Conservation (phyloP, 345 rosid species). For the Angophora floribunda region DNA sequence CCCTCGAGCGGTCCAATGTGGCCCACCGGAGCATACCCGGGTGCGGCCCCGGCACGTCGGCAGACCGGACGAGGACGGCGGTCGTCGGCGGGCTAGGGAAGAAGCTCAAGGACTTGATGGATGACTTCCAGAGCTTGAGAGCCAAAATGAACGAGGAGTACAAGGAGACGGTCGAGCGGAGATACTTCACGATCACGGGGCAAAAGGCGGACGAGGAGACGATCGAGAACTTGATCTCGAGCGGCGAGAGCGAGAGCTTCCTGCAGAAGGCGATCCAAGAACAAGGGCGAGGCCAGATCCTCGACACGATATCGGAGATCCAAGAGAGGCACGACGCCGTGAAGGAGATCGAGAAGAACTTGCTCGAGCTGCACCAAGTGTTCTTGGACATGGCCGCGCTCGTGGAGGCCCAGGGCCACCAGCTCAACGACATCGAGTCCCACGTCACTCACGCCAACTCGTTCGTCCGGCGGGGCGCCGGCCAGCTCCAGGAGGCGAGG, state of each 20-base stretch:
- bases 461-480: constrained; percentile 59
- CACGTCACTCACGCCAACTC: constrained; percentile 74
- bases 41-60: constrained; percentile 68
- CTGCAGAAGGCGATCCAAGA: constrained; percentile 89
- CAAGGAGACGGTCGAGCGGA: constrained; percentile 70
- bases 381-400: constrained; percentile 84
- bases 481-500: constrained; percentile 57
- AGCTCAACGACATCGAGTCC: constrained; percentile 68
- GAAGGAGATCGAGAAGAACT: constrained; percentile 82
- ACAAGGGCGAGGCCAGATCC: constrained; percentile 77
- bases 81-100: constrained; percentile 75
- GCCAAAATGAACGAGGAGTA: constrained; percentile 46
- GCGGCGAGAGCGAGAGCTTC: constrained; percentile 83
- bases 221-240: constrained; percentile 62
- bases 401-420: constrained; percentile 87
- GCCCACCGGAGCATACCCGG: constrained; percentile 53
- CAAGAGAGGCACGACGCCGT: constrained; percentile 85
- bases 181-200: constrained; percentile 79
- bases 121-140: constrained; percentile 54
- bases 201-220: constrained; percentile 66
- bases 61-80: constrained; percentile 67
- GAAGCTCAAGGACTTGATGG: constrained; percentile 70
- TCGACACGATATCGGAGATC: constrained; percentile 78
- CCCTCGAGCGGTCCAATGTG: constrained; percentile 55
- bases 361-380: constrained; percentile 72